Base-by-base conservation (phyloP, 768 basidiomycete genomes). In the Hygrophorus pudorinus region DNA sequence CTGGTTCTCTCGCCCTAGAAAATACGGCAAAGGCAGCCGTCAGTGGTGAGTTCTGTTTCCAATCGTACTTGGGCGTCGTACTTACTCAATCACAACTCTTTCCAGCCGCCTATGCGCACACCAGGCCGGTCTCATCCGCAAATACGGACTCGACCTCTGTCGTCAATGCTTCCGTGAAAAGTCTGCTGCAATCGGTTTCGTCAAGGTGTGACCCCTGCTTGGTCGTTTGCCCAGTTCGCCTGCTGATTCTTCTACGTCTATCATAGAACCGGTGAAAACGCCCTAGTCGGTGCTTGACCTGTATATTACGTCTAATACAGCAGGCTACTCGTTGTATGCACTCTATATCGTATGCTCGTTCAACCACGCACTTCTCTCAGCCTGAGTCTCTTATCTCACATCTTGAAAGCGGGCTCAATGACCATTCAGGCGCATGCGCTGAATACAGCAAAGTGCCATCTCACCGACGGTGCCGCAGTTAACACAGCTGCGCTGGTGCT, bases 101-200 rank as follows among this genome's bases (percentile, higher is more conserved):
- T 43, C 18, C 54, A 92, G 92, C 76, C 91, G 92, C 61, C 86
- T 90, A 59, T 96, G 92, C 58, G 87, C 91, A 30, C 92, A 96
- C 67, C 90, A 93, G 67, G 92, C 90, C 57, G 92, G 92, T 83
- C 79, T 96, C 65, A 91, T 96, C 66, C 86, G 92, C 69, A 89
- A 93, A 70, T 92, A 94, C 68, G 91, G 92, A 46, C 80, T 94
- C 54, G 90, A 94, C 71, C 84, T 96, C 56, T 96, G 92, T 71
- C 87, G 92, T 67, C 92, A 96, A 68, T 96, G 92, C 71, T 96
- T 94, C 85, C 86, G 92, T 56, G 92, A 96, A 73, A 92, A 91
- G 72, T 76, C 89, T 42, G 76, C 81, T 55, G 83, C 85, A 48
- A 96, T 96, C 57, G 92, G 92, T 48, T 96, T 96, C 75, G 71